These are phyloP conservation scores for Wickerhamiella galacta DNA, from an alignment of 805 yeast species.

Conservation along the genomic window DNA sequence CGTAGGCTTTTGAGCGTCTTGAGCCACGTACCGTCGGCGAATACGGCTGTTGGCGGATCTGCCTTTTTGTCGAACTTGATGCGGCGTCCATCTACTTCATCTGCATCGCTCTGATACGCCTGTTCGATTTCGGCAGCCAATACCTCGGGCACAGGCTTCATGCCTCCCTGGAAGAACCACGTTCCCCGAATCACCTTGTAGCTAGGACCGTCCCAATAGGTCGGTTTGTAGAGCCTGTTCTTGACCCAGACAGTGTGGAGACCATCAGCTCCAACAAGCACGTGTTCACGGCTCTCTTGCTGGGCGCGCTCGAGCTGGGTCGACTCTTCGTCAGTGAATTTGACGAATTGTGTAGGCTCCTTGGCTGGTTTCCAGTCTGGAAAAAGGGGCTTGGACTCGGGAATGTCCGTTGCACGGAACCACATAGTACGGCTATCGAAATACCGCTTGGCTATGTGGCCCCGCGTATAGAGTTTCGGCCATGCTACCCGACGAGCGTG, in stretches of 20 bases:
- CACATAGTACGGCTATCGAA: too few species aligned
- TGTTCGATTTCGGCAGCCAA: constrained; percentile 44
- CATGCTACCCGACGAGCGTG: background rate
- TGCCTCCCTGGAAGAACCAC: constrained; percentile 53
- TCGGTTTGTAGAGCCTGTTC: constrained; percentile 40
- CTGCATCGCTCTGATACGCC: background rate
- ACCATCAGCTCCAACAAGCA: constrained; percentile 67
- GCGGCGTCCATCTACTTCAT: background rate
- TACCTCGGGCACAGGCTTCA: constrained; percentile 29
- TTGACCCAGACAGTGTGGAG: constrained; percentile 55
- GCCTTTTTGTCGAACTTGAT: background rate
- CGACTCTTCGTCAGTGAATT: constrained; percentile 53
- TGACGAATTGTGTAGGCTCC: constrained; percentile 39
- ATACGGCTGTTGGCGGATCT: background rate
- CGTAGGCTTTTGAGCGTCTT: background rate
- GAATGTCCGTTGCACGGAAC: constrained; percentile 76
- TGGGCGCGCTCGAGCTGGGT: constrained; percentile 38
- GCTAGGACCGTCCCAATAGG: constrained; percentile 78
- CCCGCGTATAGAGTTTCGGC: background rate
- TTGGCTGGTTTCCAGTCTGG: constrained; percentile 34
- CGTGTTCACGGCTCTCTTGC: constrained; percentile 11
- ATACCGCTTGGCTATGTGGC: background rate
- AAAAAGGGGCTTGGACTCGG: constrained; percentile 49
- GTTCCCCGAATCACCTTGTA: constrained; percentile 71
- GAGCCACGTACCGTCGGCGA: background rate